A percentile compares a stretch with the other conserved stretches of the same genome.
Evolutionary conservation across 345 rosid genomes (phyloP).

Genomic region (Boechera divaricarpa): DNA sequence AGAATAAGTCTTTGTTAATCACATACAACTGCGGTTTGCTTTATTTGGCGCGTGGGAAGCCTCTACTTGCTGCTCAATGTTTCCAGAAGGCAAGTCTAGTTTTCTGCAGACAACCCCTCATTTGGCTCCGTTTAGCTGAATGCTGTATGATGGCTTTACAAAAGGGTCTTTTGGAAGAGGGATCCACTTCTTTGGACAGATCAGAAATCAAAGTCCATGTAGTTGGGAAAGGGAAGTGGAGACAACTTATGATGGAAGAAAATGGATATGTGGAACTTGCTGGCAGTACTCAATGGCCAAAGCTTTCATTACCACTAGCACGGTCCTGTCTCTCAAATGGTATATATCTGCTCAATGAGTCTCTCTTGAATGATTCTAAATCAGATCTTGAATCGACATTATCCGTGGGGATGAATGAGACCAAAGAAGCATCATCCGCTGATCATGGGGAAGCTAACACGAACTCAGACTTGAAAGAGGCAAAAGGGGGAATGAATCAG

Average conservation of each 20-base stretch:
- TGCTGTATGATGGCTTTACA: slow-evolving; percentile 88
- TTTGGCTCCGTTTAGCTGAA: slow-evolving; percentile 97
- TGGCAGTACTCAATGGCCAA: slow-evolving; percentile 58
- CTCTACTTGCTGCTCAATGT: slow-evolving; percentile 85
- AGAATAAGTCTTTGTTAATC: slow-evolving; percentile 81
- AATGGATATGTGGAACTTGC: slow-evolving; percentile 52
- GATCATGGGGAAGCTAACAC: slow-evolving; percentile 60
- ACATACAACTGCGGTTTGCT: slow-evolving; percentile 87
- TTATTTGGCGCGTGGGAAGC: slow-evolving; percentile 85
- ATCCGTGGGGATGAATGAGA: slow-evolving; percentile 57
- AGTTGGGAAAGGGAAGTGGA: slow-evolving; percentile 93
- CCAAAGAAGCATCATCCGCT: slow-evolving; percentile 47
- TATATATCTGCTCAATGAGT: slow-evolving; percentile 64
- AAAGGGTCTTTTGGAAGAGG: slow-evolving; percentile 65
- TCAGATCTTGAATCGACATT: slow-evolving; percentile 47
- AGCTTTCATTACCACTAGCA: slow-evolving; percentile 80
- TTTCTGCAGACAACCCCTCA: slow-evolving; percentile 68
- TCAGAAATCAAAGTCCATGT: slow-evolving; percentile 67
- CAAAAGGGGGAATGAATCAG: slow-evolving; percentile 70
- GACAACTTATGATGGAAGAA: slow-evolving; percentile 71
- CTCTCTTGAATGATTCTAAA: slow-evolving; percentile 51
- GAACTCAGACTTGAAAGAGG: slow-evolving; percentile 79
- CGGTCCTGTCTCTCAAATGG: slow-evolving; percentile 84
- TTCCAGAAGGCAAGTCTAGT: slow-evolving; percentile 78
- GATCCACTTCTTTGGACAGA: slow-evolving; percentile 49